phyloP scores from a whole-genome alignment of 2,329 filamentous ascomycete genomes.

The Lachnellula willkommii region DNA sequence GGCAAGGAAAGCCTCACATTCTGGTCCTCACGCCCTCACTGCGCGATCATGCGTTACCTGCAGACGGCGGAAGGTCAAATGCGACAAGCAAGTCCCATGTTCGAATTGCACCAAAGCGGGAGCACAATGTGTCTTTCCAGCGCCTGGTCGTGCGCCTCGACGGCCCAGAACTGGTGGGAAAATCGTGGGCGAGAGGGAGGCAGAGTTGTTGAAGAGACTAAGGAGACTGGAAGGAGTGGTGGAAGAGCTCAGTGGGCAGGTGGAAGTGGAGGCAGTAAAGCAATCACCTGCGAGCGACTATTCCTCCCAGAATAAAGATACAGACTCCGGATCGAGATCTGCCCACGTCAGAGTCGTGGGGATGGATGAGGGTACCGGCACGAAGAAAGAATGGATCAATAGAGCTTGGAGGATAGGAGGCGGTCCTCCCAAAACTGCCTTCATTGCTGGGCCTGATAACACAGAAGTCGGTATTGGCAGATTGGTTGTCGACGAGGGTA shows the following conservation, averaged over 20 bases:
- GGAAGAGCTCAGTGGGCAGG: conserved; percentile 60
- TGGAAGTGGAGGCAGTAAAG: conserved; percentile 33
- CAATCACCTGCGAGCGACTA: conserved; percentile 24
- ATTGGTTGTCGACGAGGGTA: conserved; percentile 63
- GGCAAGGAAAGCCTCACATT: conserved; percentile 9
- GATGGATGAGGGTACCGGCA: conserved; percentile 25
- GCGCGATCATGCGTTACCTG: conserved; percentile 44
- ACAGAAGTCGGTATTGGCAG: conserved; percentile 45
- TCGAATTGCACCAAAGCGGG: conserved; percentile 67
- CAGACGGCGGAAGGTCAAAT: conserved; percentile 62
- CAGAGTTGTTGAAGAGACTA: conserved; percentile 67
- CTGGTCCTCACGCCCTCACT: conserved; percentile 24
- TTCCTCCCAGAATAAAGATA: conserved; percentile 14
- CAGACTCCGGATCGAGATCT: background rate
- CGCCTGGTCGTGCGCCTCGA: conserved; percentile 57
- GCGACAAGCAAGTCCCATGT: conserved; percentile 70
- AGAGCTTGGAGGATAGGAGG: conserved; percentile 20
- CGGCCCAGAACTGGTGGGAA: conserved; percentile 60
- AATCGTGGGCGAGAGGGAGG: conserved; percentile 54
- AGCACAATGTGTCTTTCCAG: conserved; percentile 69
- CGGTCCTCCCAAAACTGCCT: conserved; percentile 24
- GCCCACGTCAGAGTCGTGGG: conserved; percentile 23
- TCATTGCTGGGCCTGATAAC: conserved; percentile 39
- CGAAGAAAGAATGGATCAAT: conserved; percentile 23
- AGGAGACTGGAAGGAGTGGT: conserved; percentile 72